Evolutionary conservation across 2,329 filamentous ascomycete genomes (phyloP).

Genomic region (Verticillium tricorpus): DNA sequence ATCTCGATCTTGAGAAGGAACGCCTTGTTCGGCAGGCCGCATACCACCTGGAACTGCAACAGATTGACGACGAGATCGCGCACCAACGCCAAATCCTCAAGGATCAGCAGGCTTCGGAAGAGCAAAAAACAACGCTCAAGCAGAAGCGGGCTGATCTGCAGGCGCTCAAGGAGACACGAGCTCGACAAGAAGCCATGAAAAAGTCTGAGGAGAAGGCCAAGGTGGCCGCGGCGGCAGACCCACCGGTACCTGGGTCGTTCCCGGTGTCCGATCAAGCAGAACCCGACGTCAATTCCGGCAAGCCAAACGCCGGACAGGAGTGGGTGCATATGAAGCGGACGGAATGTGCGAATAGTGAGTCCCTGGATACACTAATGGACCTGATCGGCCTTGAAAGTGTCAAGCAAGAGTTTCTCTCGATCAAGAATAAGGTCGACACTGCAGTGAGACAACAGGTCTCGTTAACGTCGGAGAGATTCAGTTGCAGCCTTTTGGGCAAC

Average conservation of each 20-base stretch:
- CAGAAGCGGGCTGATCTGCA: slow-evolving; percentile 43
- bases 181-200: slow-evolving; percentile 11
- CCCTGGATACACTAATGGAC: slow-evolving; percentile 60
- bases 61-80: slow-evolving; percentile 50
- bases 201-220: slow-evolving; percentile 2
- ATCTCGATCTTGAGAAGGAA: slow-evolving; percentile 45
- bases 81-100: slow-evolving; percentile 38
- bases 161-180: slow-evolving; percentile 28
- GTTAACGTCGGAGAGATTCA: slow-evolving; percentile 54
- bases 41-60: slow-evolving; percentile 39
- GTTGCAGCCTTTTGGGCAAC: slow-evolving; percentile 63
- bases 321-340: slow-evolving; percentile 58
- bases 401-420: slow-evolving; percentile 57
- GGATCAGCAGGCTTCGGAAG: slow-evolving; percentile 37
- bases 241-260: not conserved
- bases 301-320: slow-evolving; percentile 38
- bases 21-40: slow-evolving; percentile 37
- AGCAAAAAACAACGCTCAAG: slow-evolving; percentile 36
- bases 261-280: not conserved
- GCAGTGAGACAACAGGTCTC: slow-evolving; percentile 51
- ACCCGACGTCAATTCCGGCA: not conserved
- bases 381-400: slow-evolving; percentile 70
- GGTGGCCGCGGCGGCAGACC: not conserved
- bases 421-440: slow-evolving; percentile 61
- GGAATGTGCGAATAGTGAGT: slow-evolving; percentile 44